A percentile compares a stretch with the other conserved stretches of the same genome.
Evolutionary conservation across 805 yeast genomes (phyloP).

Genomic region (Maudiozyma serrabonitensis): DNA sequence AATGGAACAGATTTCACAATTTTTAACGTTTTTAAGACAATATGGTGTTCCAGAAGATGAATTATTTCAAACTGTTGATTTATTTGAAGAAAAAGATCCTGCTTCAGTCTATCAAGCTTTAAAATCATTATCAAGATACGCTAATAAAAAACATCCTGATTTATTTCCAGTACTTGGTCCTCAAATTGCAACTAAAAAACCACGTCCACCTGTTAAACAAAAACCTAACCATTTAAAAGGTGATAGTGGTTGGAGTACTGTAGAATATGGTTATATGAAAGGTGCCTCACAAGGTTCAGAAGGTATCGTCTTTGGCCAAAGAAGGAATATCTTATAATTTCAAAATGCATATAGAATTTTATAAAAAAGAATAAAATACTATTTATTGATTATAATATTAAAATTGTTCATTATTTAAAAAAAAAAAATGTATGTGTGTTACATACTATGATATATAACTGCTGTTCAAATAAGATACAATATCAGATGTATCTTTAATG

Average conservation of each 20-base stretch:
- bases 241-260: conserved; percentile 43
- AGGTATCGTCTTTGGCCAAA: conserved; percentile 43
- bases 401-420: no score
- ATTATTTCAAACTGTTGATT: conserved; percentile 66
- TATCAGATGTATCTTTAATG: not conserved
- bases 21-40: conserved; percentile 48
- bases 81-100: conserved; percentile 66
- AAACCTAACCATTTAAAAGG: conserved; percentile 41
- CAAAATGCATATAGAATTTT: not conserved
- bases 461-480: not conserved
- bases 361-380: not conserved
- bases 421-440: not conserved
- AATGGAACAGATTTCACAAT: conserved; percentile 78
- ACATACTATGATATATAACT: not conserved
- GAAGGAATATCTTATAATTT: conserved; percentile 34
- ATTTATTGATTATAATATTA: no score
- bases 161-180: conserved; percentile 50
- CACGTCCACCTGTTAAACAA: conserved; percentile 42
- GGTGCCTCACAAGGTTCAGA: conserved; percentile 49
- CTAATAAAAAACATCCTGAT: conserved; percentile 44
- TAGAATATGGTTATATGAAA: conserved; percentile 50
- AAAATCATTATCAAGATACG: conserved; percentile 62
- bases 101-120: conserved; percentile 68
- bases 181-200: conserved; percentile 37
- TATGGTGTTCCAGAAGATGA: conserved; percentile 76